Evolutionary conservation across 441 rosid species (phyloP).

Genomic region (Pelargonium fulgidum): DNA sequence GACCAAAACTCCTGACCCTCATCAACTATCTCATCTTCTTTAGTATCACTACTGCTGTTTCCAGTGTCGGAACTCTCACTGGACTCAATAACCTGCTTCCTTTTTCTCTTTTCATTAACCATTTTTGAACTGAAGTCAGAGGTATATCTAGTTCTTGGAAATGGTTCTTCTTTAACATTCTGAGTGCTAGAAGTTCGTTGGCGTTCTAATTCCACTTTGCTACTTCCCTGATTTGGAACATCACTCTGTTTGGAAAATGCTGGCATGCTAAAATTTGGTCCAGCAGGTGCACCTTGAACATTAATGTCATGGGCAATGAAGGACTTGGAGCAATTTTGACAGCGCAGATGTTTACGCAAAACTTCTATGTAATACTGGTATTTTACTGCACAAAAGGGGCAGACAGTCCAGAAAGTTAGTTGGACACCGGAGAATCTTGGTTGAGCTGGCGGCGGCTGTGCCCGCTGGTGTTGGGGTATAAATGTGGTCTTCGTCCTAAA

Average conservation of each 20-base stretch:
- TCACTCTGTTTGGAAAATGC: constrained; percentile 35
- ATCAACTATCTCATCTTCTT: constrained; percentile 43
- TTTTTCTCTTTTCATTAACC: constrained; percentile 40
- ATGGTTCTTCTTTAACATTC: constrained; percentile 27
- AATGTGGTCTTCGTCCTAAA: constrained; percentile 19
- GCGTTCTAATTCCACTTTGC: constrained; percentile 34
- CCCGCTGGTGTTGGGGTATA: constrained; percentile 33
- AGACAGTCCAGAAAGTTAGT: constrained; percentile 57
- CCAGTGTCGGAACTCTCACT: constrained; percentile 55
- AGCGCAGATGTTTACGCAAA: constrained; percentile 33
- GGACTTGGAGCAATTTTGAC: constrained; percentile 48
- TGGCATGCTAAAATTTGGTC: constrained; percentile 30
- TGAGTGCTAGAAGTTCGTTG: constrained; percentile 28
- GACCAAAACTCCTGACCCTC: constrained; percentile 35
- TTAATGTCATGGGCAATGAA: constrained; percentile 44
- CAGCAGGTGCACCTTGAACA: constrained; percentile 30
- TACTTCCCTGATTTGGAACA: constrained; percentile 33
- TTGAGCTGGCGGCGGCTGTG: constrained; percentile 33
- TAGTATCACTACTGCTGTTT: constrained; percentile 48
- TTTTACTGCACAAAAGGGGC: constrained; percentile 48
- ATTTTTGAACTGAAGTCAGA: constrained; percentile 32
- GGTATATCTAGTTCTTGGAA: constrained; percentile 27
- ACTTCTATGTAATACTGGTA: constrained; percentile 40
- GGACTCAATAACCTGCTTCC: constrained; percentile 43
- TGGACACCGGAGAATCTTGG: constrained; percentile 28